Evolutionary conservation across 2,329 filamentous ascomycete species (phyloP), one percentile per base, ranked within the genome.

Genomic region (Verticillium isaacii): DNA sequence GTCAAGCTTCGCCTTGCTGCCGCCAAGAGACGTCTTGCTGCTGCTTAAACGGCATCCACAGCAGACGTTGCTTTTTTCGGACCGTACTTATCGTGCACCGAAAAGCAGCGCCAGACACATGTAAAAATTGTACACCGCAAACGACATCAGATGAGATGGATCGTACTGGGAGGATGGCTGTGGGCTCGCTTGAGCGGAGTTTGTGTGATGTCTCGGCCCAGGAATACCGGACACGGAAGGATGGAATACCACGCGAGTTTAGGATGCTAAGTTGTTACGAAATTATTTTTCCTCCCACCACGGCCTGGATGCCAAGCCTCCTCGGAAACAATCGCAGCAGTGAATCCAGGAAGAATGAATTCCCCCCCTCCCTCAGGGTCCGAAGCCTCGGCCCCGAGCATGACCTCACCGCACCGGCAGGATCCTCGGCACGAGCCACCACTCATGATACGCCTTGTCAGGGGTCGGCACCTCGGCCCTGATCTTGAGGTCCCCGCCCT

Each of bases 371-470:
- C 29, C 5, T 29, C 29, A 29, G 29, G 19, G 9, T n/a, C n/a
- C n/a, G 41, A 23, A 19, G 37, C 60, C 54, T 63, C 25, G 57
- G 34, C 36, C 8, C 25, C 12, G 15, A 50, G 56, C 32, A 37
- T n/a, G 15, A 19, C 14, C 19, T 58, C 34, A 65, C 15, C 45
- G 60, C 45, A 66, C 50, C 29, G 64, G 68, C 41, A 69, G 66
- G 19, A 86, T 66, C 69, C 76, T 82, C 2, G 86, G 86, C 60
- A 89, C 84, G 62, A 87, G 76, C 86, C 86, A 89, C 82, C 84
- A 89, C 68, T 84, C 80, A 71, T 89, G 85, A 71, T 88, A 88
- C 36, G 80, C 77, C 68, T 83, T 78, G 14, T 80, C 81, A 29
- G 81, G 76, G 25, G 71, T 72, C 9, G 85, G 85, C 57, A 88